These are phyloP conservation scores for Puccinia horiana DNA, from an alignment of 1,284 basidiomycete genomes.

Conservation along the genomic window DNA sequence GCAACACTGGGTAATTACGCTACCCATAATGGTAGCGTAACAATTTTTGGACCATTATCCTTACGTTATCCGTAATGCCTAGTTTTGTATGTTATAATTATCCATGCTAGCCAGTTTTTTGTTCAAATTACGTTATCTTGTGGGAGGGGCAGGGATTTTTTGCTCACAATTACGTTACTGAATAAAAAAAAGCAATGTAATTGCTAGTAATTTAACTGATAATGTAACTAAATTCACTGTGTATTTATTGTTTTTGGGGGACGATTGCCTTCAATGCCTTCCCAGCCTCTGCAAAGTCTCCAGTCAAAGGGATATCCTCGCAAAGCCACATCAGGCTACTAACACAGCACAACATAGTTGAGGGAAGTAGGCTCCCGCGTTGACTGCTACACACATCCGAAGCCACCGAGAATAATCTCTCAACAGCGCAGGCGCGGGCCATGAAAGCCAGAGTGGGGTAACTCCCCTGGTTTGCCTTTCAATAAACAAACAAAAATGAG, in stretches of 20 bases:
- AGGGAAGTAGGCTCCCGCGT: constrained; percentile 1
- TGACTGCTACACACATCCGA: constrained; percentile 11
- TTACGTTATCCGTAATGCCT: background rate
- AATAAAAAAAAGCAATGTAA: too few species aligned
- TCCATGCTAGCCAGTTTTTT: background rate
- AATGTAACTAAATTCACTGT: background rate
- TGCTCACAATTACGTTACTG: background rate
- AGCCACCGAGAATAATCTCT: constrained; percentile 13
- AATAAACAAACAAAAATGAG: too few species aligned
- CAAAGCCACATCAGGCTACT: constrained; percentile 24
- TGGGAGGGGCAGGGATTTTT: background rate
- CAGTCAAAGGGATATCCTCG: background rate
- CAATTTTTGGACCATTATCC: background rate
- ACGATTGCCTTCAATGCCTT: background rate
- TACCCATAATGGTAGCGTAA: constrained; percentile 21
- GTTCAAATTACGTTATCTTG: background rate
- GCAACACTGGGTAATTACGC: background rate
- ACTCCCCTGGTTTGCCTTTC: background rate
- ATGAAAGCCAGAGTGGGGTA: background rate
- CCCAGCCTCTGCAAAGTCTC: background rate
- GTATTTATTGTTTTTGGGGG: background rate
- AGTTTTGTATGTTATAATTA: background rate
- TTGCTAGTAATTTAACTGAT: too few species aligned
- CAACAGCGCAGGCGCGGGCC: constrained; percentile 1
- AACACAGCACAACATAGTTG: background rate